Base-by-base conservation (phyloP, 768 basidiomycete genomes). In the Trametes coccinea region DNA sequence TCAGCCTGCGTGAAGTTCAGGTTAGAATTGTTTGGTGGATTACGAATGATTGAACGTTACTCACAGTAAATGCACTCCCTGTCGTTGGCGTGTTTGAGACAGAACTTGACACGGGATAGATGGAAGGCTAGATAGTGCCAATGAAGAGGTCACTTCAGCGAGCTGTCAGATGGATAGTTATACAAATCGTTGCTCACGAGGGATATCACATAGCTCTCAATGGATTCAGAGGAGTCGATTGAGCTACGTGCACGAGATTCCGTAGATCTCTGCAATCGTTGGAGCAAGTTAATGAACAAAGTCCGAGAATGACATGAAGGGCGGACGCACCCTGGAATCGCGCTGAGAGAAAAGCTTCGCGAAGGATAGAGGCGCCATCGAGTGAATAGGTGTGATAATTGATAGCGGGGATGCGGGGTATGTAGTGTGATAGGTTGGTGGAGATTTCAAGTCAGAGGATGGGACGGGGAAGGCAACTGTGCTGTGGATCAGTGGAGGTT, bases 321-420 rank as follows among this genome's bases (percentile, higher is more conserved):
- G 14, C 13, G 44, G n/a, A 45, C 62, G 45, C 16, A 63, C 62
- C 46, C 56, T 63, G 10, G 58, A 60, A 48, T 58, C 55, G 27
- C 54, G 57, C 17, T 48, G 34, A 14, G 46, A 49, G 53, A 64
- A 56, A 16, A 58, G 48, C 59, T 64, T 64, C 53, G 58, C 39
- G 62, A 64, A 64, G 13, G 53, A 43, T 16, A 55, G 62, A 13
- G 62, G 53, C 49, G 61, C 40, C 61, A 62, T 62, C 44, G 43
- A 22, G 37, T 62, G 51, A 6, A 41, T 52, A 10, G 48, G 41
- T n/a, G 17, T 33, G 53, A 13, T 14, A 13, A n/a, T 57, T 31
- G 53, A 22, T 2, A 49, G 2, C 3, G 29, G 4, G 30, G 14
- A 29, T 29, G n/a, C 53, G 48, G 48, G 45, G 16, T 16, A 11